A percentile compares a stretch with the other conserved stretches of the same genome.
phyloP scores from a whole-genome alignment of 2,329 filamentous ascomycete species.

The Cryphonectria nitschkei region DNA sequence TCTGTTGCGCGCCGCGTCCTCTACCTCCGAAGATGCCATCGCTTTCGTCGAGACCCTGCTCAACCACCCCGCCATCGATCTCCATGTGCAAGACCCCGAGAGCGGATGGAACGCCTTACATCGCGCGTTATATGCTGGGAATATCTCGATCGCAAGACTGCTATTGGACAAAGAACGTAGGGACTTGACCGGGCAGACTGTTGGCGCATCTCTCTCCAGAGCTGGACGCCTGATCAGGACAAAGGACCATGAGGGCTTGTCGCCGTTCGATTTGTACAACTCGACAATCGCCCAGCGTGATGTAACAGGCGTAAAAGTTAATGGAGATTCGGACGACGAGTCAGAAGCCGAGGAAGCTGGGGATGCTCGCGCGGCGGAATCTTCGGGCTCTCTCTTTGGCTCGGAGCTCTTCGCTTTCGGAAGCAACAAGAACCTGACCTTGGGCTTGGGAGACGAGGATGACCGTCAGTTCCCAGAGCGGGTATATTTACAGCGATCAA shows the following conservation, averaged over 20 bases:
- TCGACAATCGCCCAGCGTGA: constrained; percentile 81
- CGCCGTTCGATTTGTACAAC: constrained; percentile 90
- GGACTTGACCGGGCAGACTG: constrained; percentile 63
- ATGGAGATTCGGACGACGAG: constrained; percentile 52
- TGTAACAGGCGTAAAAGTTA: constrained; percentile 49
- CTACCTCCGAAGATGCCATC: constrained; percentile 67
- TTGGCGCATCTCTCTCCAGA: constrained; percentile 60
- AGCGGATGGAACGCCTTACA: constrained; percentile 97
- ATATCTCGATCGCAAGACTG: constrained; percentile 81
- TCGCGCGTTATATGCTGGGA: constrained; percentile 86
- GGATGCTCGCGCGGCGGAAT: constrained; percentile 26
- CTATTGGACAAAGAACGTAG: constrained; percentile 78
- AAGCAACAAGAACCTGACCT: constrained; percentile 91
- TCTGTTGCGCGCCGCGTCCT: constrained; percentile 82
- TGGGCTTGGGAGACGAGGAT: constrained; percentile 94
- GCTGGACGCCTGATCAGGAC: constrained; percentile 84
- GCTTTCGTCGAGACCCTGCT: constrained; percentile 80
- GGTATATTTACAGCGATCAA: constrained; percentile 74
- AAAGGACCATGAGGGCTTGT: constrained; percentile 93
- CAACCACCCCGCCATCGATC: constrained; percentile 79
- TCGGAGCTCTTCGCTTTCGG: constrained; percentile 94
- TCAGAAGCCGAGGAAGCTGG: constrained; percentile 58
- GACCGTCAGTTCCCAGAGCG: constrained; percentile 93
- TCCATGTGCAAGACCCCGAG: constrained; percentile 86
- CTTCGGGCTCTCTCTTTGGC: constrained; percentile 46